Conservation (phyloP, 2,329 filamentous ascomycete species). For the Pestalotiopsis sp. region DNA sequence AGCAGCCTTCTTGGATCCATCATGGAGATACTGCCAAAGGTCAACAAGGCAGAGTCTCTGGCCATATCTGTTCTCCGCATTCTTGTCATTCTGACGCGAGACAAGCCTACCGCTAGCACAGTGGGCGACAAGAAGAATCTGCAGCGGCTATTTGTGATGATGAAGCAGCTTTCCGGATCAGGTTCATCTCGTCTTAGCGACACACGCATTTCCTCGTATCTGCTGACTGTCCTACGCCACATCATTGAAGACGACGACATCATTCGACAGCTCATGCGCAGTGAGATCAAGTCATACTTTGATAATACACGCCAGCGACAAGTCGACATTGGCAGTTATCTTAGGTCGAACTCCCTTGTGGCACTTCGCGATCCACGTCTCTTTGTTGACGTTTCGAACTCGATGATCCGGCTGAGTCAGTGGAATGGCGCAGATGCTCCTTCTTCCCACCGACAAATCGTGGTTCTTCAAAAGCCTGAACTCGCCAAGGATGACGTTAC, state of each 20-base stretch:
- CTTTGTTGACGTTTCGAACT: slow-evolving; percentile 86
- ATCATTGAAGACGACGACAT: slow-evolving; percentile 93
- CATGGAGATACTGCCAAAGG: slow-evolving; percentile 80
- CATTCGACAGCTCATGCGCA: slow-evolving; percentile 87
- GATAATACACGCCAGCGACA: slow-evolving; percentile 59
- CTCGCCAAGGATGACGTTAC: slow-evolving; percentile 42
- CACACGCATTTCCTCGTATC: slow-evolving; percentile 56
- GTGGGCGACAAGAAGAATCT: slow-evolving; percentile 89
- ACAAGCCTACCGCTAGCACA: slow-evolving; percentile 71
- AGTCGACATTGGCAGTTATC: slow-evolving; percentile 72
- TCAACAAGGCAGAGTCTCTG: slow-evolving; percentile 85
- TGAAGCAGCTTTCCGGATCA: slow-evolving; percentile 83
- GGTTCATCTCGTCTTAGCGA: slow-evolving; percentile 73
- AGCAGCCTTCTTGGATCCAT: slow-evolving; percentile 73
- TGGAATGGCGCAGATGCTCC: slow-evolving; percentile 47
- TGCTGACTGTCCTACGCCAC: slow-evolving; percentile 88
- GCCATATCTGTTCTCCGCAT: slow-evolving; percentile 83
- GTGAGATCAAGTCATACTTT: slow-evolving; percentile 82
- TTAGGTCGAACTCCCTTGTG: slow-evolving; percentile 77
- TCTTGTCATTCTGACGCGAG: slow-evolving; percentile 84
- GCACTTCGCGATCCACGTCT: slow-evolving; percentile 80
- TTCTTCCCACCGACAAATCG: slow-evolving; percentile 30
- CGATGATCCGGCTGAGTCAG: slow-evolving; percentile 74
- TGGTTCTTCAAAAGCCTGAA: slow-evolving; percentile 37
- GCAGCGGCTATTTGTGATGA: slow-evolving; percentile 90